Conservation (phyloP, 371 early-diverging fungal genomes). For the Mortierella sp. region DNA sequence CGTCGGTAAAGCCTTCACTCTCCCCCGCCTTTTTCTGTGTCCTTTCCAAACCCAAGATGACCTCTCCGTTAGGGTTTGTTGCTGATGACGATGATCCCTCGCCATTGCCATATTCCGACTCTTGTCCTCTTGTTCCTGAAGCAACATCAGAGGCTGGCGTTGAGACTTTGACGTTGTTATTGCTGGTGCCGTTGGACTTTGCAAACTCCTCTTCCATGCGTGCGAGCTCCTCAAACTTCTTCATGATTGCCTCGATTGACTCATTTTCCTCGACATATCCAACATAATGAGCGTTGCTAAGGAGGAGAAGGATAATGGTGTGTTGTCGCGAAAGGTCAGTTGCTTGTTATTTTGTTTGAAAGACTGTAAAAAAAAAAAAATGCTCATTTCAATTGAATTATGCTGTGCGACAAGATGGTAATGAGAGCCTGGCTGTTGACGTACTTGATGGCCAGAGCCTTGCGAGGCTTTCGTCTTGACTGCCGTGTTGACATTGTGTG, state of each 20-base stretch:
- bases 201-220: conserved; percentile 86
- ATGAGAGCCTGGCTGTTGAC: not conserved
- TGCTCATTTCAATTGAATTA: not conserved
- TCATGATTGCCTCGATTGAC: conserved; percentile 96
- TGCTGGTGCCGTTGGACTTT: conserved; percentile 44
- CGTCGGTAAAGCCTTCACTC: conserved; percentile 72
- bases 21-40: conserved; percentile 15
- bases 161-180: not conserved
- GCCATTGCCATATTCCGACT: conserved; percentile 20
- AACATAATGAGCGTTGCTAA: conserved; percentile 90
- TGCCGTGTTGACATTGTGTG: conserved; percentile 36
- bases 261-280: conserved; percentile 97
- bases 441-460: conserved; percentile 45
- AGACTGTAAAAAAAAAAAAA: not conserved
- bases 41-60: conserved; percentile 32
- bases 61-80: conserved; percentile 17
- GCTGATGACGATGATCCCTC: not conserved
- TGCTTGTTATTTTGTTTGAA: not conserved
- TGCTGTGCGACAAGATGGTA: not conserved
- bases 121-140: conserved; percentile 10
- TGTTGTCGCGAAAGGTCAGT: not conserved
- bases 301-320: not conserved
- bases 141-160: conserved; percentile 10
- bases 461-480: conserved; percentile 52
- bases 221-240: conserved; percentile 95